phyloP scores from a whole-genome alignment of 2,329 filamentous ascomycete genomes.

The Echinosphaeria canescens region DNA sequence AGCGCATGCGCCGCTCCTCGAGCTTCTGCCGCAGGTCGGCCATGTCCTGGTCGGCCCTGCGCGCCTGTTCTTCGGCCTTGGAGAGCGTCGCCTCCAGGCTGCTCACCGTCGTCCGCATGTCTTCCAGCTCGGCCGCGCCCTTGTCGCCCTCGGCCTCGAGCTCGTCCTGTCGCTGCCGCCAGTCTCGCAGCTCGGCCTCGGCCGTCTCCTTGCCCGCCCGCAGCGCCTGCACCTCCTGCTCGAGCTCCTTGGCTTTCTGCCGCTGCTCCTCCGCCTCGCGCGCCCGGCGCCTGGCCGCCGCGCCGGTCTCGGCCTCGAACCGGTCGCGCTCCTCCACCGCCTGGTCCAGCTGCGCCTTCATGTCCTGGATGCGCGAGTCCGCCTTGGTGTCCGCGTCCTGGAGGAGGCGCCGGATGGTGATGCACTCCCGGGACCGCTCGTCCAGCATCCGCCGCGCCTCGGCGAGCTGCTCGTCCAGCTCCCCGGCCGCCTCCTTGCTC shows the following conservation, averaged over 20 bases:
- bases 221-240: slow-evolving; percentile 51
- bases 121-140: slow-evolving; percentile 49
- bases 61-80: slow-evolving; percentile 65
- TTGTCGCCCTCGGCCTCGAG: slow-evolving; percentile 49
- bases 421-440: slow-evolving; percentile 76
- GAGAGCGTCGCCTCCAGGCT: slow-evolving; percentile 66
- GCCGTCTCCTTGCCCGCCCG: slow-evolving; percentile 60
- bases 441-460: slow-evolving; percentile 73
- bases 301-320: slow-evolving; percentile 75
- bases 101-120: slow-evolving; percentile 55
- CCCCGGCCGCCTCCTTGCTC: slow-evolving; percentile 59
- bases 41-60: slow-evolving; percentile 68
- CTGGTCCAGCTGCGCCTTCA: slow-evolving; percentile 71
- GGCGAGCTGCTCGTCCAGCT: slow-evolving; percentile 74
- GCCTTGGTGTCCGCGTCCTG: slow-evolving; percentile 70
- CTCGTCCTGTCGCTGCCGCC: slow-evolving; percentile 52
- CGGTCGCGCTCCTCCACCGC: slow-evolving; percentile 89
- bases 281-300: slow-evolving; percentile 50
- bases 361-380: slow-evolving; percentile 66
- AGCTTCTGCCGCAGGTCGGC: slow-evolving; percentile 51
- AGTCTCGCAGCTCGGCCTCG: slow-evolving; percentile 50
- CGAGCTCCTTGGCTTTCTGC: slow-evolving; percentile 56
- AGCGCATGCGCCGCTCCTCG: slow-evolving; percentile 54
- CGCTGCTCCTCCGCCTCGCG: slow-evolving; percentile 78
- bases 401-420: slow-evolving; percentile 82